Evolutionary conservation across 192 early-diverging fungal species (phyloP), one percentile per base, ranked within the genome.

Genomic region (Spinellus fusiger): DNA sequence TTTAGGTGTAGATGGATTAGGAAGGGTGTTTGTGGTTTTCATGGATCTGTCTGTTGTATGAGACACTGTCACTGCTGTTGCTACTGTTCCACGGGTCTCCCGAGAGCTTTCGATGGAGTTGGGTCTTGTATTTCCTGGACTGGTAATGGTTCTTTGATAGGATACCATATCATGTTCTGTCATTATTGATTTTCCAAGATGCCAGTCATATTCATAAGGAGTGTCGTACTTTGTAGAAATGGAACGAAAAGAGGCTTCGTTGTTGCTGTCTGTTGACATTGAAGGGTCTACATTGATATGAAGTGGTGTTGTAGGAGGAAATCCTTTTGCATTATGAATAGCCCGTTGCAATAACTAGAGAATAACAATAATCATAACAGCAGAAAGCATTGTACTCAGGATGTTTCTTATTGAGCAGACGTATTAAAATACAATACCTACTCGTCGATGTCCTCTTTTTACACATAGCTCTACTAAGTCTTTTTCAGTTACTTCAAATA

Each of bases 401-500:
- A 5, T 26, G 2, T 31, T 26, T 37, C 23, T 23, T 62, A 52
- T 40, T 25, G 7, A 22, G 23, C 5, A 16, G 23, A 6, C 40
- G 6, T 12, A 52, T 38, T 20, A 28, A 54, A 20, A 34, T 23
- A 49, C 27, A 56, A 33, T 49, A 66, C 60, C 46, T 68, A 75
- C 69, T 61, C 73, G 57, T 38, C 73, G 65, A 61, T 75, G 73
- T n/a, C 73, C 73, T 38, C 73, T 55, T 57, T 75, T 75, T 10
- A 72, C 65, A 28, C 61, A 35, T 56, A 75, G 67, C 4, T 71
- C 65, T 22, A 64, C 58, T 40, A 75, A 48, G 59, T 75, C 73
- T 6, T 47, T 13, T 59, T 75, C 73, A 15, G 73, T 71, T 3
- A 75, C 61, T 34, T 75, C 73, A 25, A 68, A 37, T 34, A 75